Percentiles rank a stretch among this genome's conserved stretches.
phyloP scores from a whole-genome alignment of 2,329 filamentous ascomycete species.

The Neopestalotiopsis clavispora region DNA sequence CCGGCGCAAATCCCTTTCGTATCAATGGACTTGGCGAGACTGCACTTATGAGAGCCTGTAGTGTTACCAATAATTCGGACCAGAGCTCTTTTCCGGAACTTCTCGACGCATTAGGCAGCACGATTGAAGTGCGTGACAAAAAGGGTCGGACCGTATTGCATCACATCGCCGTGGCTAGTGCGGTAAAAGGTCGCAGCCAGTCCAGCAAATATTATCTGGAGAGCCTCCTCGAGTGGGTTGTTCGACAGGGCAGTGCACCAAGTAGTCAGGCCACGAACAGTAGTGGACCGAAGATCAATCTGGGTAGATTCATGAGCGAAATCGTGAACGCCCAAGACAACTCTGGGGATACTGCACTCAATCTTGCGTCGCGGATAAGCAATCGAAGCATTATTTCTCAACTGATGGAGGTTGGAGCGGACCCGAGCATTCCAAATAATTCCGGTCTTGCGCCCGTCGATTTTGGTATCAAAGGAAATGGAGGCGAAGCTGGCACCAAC shows the following conservation, averaged over 20 bases:
- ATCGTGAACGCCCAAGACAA: conserved; percentile 97
- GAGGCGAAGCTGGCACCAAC: conserved; percentile 47
- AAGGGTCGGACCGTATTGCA: conserved; percentile 92
- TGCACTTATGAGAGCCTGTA: conserved; percentile 88
- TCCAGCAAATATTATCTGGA: conserved; percentile 97
- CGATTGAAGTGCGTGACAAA: conserved; percentile 88
- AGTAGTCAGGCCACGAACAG: conserved; percentile 49
- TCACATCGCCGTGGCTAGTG: conserved; percentile 94
- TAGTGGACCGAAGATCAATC: conserved; percentile 70
- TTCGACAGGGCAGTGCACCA: conserved; percentile 76
- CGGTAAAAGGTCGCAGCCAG: conserved; percentile 88
- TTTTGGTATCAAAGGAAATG: conserved; percentile 84
- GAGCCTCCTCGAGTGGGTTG: conserved; percentile 90
- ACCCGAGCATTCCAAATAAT: conserved; percentile 89
- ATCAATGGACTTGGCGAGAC: conserved; percentile 92
- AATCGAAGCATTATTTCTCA: conserved; percentile 97
- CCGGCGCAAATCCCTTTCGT: conserved; percentile 85
- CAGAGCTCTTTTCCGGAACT: conserved; percentile 89
- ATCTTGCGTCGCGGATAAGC: conserved; percentile 89
- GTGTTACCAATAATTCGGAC: conserved; percentile 93
- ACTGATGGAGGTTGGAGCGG: conserved; percentile 90
- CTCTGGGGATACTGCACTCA: conserved; percentile 91
- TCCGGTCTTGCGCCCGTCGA: conserved; percentile 89
- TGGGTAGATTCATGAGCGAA: conserved; percentile 94
- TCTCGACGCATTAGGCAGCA: conserved; percentile 84